Percentiles rank a stretch among this genome's conserved stretches.
Evolutionary conservation across 371 early-diverging fungal species (phyloP).

Genomic region (Ecytonucleospora hepatopenaei): DNA sequence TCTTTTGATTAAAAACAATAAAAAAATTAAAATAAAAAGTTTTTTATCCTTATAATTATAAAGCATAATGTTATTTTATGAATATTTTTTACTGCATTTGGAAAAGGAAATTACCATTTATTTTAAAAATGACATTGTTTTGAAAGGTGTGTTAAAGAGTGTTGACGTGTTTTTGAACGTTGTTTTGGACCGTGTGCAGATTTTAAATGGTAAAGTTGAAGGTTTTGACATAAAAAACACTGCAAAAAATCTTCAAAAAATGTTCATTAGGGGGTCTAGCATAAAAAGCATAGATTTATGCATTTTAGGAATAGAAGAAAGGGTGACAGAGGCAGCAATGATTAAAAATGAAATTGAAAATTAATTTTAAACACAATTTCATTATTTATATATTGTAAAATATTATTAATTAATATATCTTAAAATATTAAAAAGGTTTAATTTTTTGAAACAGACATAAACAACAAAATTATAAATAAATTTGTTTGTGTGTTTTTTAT

Average conservation of each 20-base stretch:
- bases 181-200: constrained; percentile 64
- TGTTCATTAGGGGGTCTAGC: constrained; percentile 33
- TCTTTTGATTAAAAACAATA: too few species aligned
- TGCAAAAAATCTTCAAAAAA: constrained; percentile 2
- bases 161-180: constrained; percentile 95
- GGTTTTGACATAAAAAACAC: not conserved
- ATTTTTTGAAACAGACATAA: not conserved
- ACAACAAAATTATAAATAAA: not conserved
- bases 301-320: constrained; percentile 5
- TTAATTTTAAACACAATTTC: not conserved
- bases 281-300: constrained; percentile 24
- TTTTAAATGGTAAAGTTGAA: constrained; percentile 57
- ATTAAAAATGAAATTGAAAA: constrained; percentile 3
- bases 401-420: not conserved
- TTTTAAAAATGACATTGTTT: constrained; percentile 84
- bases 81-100: constrained; percentile 92
- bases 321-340: not conserved
- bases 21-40: too few species aligned
- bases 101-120: constrained; percentile 83
- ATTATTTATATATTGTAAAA: not conserved
- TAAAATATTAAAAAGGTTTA: not conserved
- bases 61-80: constrained; percentile 95
- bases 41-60: too few species aligned
- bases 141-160: constrained; percentile 75
- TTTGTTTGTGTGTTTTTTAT: constrained; percentile 16